Conservation (phyloP, 345 rosid genomes). For the Murraya koenigii region DNA sequence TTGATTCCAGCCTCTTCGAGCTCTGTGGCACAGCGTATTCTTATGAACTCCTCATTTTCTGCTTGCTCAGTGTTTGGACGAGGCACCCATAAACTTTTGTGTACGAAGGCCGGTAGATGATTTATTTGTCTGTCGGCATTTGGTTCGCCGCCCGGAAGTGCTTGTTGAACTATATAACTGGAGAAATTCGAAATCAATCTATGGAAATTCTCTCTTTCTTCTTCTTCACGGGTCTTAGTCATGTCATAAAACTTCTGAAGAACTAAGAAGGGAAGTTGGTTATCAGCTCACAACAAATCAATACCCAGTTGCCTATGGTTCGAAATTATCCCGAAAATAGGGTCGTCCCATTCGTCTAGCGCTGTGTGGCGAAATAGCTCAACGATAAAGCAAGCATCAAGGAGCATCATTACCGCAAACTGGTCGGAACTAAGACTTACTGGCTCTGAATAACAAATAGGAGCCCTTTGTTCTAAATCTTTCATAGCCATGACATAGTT, state of each 20-base stretch:
- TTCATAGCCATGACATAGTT: not conserved
- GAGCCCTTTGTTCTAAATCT: constrained; percentile 24
- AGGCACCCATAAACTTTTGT: too few species aligned
- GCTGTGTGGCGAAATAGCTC: constrained; percentile 9
- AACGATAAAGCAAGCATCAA: constrained; percentile 27
- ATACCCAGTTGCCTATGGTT: not conserved
- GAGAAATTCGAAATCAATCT: not conserved
- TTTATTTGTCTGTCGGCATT: not conserved
- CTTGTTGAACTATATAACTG: too few species aligned
- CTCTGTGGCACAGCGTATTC: constrained; percentile 11
- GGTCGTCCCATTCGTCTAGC: not conserved
- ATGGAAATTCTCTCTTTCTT: not conserved
- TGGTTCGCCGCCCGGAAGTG: fast-evolving
- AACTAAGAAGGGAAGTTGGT: constrained; percentile 26
- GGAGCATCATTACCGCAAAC: constrained; percentile 28
- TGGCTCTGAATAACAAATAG: constrained; percentile 11
- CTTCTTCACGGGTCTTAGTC: not conserved
- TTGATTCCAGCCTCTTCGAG: constrained; percentile 28
- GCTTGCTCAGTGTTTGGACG: too few species aligned
- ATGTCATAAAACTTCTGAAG: not conserved
- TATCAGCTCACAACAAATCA: not conserved
- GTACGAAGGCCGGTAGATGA: constrained; percentile 9
- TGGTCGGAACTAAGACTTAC: not conserved
- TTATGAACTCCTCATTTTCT: too few species aligned
- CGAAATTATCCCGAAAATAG: not conserved